phyloP scores from a whole-genome alignment of 2,329 filamentous ascomycete species.

The Botrytis hyacinthi region DNA sequence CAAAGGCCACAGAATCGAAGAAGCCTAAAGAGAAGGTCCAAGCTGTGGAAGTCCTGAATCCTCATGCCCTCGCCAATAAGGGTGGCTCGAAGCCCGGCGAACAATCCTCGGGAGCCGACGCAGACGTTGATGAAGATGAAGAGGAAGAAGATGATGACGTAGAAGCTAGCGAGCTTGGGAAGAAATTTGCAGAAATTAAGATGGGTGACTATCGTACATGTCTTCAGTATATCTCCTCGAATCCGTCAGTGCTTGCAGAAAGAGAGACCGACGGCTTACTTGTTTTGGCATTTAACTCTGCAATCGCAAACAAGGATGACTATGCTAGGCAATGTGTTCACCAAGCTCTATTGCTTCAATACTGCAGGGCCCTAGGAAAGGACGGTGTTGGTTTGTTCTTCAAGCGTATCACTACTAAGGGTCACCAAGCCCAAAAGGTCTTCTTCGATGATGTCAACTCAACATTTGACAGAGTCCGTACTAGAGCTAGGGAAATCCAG shows the following conservation, averaged over 20 bases:
- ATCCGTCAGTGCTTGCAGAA: conserved; percentile 78
- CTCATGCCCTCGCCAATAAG: conserved; percentile 47
- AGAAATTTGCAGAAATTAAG: conserved; percentile 77
- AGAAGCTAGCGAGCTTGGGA: conserved; percentile 74
- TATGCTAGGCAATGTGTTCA: conserved; percentile 85
- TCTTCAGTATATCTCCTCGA: conserved; percentile 71
- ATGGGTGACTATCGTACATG: conserved; percentile 70
- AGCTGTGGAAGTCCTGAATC: conserved; percentile 74
- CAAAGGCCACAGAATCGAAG: conserved; percentile 29
- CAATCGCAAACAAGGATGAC: conserved; percentile 73
- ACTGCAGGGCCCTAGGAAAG: conserved; percentile 84
- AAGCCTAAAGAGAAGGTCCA: conserved; percentile 46
- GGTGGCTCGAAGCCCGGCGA: conserved; percentile 42
- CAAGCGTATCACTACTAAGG: conserved; percentile 86
- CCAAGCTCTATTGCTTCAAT: conserved; percentile 88
- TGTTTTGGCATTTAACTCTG: conserved; percentile 86
- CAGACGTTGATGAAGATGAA: conserved; percentile 59
- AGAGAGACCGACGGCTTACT: conserved; percentile 87
- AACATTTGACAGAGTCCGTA: conserved; percentile 80
- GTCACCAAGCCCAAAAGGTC: conserved; percentile 84
- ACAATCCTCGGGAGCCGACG: conserved; percentile 58
- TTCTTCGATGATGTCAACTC: conserved; percentile 91
- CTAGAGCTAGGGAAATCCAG: conserved; percentile 53
- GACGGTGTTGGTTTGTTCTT: conserved; percentile 93
- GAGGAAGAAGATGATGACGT: conserved; percentile 70